These are phyloP conservation scores for Daucus carota DNA, from an alignment of 129 eudicot species.

Conservation along the genomic window DNA sequence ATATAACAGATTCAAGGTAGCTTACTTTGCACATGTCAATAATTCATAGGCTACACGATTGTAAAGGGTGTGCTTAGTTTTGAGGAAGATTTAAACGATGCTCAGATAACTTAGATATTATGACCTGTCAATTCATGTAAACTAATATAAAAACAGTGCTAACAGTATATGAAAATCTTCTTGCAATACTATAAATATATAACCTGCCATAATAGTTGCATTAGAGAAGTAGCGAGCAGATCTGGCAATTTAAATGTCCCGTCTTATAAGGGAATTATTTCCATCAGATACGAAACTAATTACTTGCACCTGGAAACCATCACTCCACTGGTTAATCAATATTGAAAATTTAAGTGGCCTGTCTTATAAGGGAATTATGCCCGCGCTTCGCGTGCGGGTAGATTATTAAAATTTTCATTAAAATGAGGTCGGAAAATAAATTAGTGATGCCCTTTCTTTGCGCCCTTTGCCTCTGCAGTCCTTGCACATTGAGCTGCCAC, in stretches of 20 bases:
- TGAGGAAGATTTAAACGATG: slow-evolving; percentile 62
- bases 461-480: slow-evolving; percentile 80
- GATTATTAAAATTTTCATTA: too few species aligned
- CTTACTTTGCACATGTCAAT: too few species aligned
- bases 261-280: slow-evolving; percentile 47
- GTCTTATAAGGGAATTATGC: too few species aligned
- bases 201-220: slow-evolving; percentile 51
- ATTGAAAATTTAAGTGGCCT: neutral
- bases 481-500: slow-evolving; percentile 94
- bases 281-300: slow-evolving; percentile 44
- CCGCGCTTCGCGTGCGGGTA: too few species aligned
- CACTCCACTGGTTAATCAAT: neutral
- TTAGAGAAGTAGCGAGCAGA: slow-evolving; percentile 43
- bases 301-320: slow-evolving; percentile 55
- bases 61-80: too few species aligned
- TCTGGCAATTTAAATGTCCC: slow-evolving; percentile 61
- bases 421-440: too few species aligned
- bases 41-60: too few species aligned
- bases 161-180: neutral
- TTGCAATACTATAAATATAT: neutral
- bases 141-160: neutral
- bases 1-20: too few species aligned
- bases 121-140: slow-evolving; percentile 34
- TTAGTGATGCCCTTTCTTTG: too few species aligned
- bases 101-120: slow-evolving; percentile 60